Conservation (phyloP, 768 basidiomycete species). For the Leccinum uliginosum region DNA sequence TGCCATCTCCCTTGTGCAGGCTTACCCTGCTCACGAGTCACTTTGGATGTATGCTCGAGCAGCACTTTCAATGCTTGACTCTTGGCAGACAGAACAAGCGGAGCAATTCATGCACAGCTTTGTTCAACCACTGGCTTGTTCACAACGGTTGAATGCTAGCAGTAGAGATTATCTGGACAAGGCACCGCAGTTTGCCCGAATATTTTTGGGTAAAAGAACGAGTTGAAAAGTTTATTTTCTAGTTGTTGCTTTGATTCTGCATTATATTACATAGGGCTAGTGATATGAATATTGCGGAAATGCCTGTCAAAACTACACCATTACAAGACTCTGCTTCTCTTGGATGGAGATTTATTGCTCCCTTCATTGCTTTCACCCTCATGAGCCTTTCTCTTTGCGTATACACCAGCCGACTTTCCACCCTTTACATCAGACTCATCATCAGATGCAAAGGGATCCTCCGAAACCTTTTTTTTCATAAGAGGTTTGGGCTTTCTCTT, state of each 20-base stretch:
- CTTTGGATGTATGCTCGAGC: slow-evolving; percentile 51
- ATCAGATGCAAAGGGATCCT: slow-evolving; percentile 58
- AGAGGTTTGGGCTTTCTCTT: slow-evolving; percentile 37
- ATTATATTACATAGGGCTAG: background rate
- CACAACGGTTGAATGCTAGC: background rate
- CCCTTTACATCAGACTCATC: slow-evolving; percentile 24
- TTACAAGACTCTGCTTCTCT: slow-evolving; percentile 31
- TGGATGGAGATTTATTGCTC: slow-evolving; percentile 31
- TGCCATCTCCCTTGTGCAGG: slow-evolving; percentile 42
- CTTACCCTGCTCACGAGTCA: slow-evolving; percentile 56
- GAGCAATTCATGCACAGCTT: slow-evolving; percentile 13
- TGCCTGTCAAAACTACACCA: background rate
- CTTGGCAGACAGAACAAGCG: background rate
- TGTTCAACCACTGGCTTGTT: slow-evolving; percentile 15
- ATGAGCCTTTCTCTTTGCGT: slow-evolving; percentile 10
- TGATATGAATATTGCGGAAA: background rate
- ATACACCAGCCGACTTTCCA: slow-evolving; percentile 12
- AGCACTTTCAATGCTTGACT: slow-evolving; percentile 1
- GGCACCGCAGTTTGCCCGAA: slow-evolving; percentile 5
- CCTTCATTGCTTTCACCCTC: slow-evolving; percentile 30
- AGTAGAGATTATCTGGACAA: background rate
- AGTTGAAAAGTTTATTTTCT: background rate
- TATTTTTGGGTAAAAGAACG: slow-evolving; percentile 8
- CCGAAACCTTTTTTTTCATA: slow-evolving; percentile 40
- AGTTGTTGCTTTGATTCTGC: background rate